Evolutionary conservation across 371 early-diverging fungal genomes (phyloP), one percentile per base, ranked within the genome.

Genomic region (Mucor irregularis): DNA sequence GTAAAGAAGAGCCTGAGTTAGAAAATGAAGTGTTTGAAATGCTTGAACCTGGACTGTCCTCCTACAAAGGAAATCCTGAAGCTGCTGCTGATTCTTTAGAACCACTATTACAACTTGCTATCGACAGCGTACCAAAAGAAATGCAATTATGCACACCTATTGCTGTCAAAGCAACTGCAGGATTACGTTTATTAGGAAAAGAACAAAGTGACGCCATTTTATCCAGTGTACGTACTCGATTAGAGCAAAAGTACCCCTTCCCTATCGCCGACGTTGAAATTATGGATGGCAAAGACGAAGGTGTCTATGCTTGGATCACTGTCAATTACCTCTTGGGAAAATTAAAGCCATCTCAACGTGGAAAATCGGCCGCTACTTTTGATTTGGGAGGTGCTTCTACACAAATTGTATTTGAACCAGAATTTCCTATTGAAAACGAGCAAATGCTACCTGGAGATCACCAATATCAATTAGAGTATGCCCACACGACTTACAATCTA

Each of bases 281-380:
- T 49, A 98, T 98, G 97, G 93, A 92, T 30, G 99, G 99, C 10
- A 81, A 75, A 44, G 94, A 97, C 68, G 99, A 98, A 83, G 98
- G 95, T 35, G 90, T 97, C 6, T 98, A 83, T 77, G 97, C 97
- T n/a, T 98, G 98, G 98, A 91, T 98, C 50, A 97, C 97, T 0
- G 93, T 97, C 42, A 98, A 98, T 67, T 97, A 91, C 62, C 76
- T 98, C n/a, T 75, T 95, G 24, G 72, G 73, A 2, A 80, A 76
- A 17, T 54, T 90, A 25, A 69, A 77, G 7, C 49, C 62, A 22
- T 71, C 75, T 48, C 58, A 71, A 10, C 61, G 58, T 31, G 75
- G 65, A 16, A 64, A 81, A 4, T 94, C 95, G 2, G 95, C 89
- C 2, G 97, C 94, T 3, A 86, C 94, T n/a, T 87, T 98, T 78